phyloP scores from a whole-genome alignment of 2,329 filamentous ascomycete genomes.

The Emydomyces testavorans region DNA sequence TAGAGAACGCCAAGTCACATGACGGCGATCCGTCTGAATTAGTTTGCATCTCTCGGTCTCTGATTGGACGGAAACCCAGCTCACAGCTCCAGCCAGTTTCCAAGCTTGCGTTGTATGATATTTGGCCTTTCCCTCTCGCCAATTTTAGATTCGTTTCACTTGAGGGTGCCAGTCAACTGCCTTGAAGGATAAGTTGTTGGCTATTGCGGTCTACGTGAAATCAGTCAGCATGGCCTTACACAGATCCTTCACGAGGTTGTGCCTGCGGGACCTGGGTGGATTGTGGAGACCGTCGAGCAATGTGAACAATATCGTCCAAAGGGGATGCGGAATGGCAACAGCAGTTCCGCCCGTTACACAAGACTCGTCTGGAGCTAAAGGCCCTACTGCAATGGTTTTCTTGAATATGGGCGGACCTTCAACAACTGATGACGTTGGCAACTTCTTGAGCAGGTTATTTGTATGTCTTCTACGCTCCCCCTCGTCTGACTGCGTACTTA shows the following conservation, averaged over 20 bases:
- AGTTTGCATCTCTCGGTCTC: not conserved
- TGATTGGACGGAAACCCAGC: slow-evolving; percentile 6
- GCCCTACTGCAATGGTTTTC: slow-evolving; percentile 95
- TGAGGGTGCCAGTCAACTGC: too few relatives aligned
- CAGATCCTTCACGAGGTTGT: slow-evolving; percentile 7
- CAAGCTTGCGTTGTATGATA: too few relatives aligned
- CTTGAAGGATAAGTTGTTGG: too few relatives aligned
- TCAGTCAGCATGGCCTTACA: slow-evolving; percentile 12
- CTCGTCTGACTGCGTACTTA: not conserved
- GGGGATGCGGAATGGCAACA: slow-evolving; percentile 41
- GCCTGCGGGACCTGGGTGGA: slow-evolving; percentile 7
- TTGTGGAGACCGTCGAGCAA: slow-evolving; percentile 3
- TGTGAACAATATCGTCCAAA: slow-evolving; percentile 1
- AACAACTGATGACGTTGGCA: slow-evolving; percentile 73
- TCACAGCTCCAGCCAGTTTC: too few relatives aligned
- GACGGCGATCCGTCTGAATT: not conserved
- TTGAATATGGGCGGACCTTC: slow-evolving; percentile 97
- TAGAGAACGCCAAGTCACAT: slow-evolving; percentile 1
- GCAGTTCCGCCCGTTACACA: slow-evolving; percentile 68
- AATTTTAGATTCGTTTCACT: too few relatives aligned
- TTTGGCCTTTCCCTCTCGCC: too few relatives aligned
- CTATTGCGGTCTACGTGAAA: too few relatives aligned
- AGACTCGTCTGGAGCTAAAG: slow-evolving; percentile 56
- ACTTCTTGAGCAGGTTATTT: slow-evolving; percentile 84
- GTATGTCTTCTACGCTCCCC: slow-evolving; percentile 42